Base-by-base conservation (phyloP, 148 eudicot genomes). In the Selenicereus undatus region DNA sequence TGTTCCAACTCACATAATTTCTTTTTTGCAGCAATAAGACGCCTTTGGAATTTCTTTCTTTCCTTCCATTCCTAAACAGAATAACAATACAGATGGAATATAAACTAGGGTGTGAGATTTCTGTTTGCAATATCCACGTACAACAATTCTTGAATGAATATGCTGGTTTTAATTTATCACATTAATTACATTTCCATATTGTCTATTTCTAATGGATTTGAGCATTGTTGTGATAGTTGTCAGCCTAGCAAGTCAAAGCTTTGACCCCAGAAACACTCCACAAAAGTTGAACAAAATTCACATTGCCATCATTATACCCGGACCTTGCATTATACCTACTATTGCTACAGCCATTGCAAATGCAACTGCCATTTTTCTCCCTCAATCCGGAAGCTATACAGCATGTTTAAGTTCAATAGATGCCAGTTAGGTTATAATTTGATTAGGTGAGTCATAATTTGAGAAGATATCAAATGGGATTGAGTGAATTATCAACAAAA, bases 11-110 rank as follows among this genome's bases (percentile, higher is more conserved):
- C 97, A 89, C 82, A 77, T 73, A 95, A 82, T 88, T 91, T 95
- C 94, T 93, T 95, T 82, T 95, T 95, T n/a, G 97, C 97, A 45
- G 95, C 92, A 85, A 92, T 89, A 68, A 95, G 88, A 64, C 84
- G 95, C 77, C 94, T 88, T 74, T 92, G 97, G 68, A 84, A 85
- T 89, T 91, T 90, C 84, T 93, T 95, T 85, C 90, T 95, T 77
- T 93, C 97, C 84, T 89, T 95, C 99, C 99, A 95, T 83, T 91
- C 97, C 99, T 95, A 84, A 82, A 74, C 69, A 48, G 11, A 22
- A 71, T 54, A n/a, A 73, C 21, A 30, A 10, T 1, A 4, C 24
- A 75, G 30, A 51, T 16, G 35, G 18, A 32, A 26, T 69, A 78
- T 26, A 77, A n/a, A 27, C 27, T 24, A 24, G 5, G 5, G 17